Base-by-base conservation (phyloP, 768 basidiomycete genomes). In the Boletus sp. region DNA sequence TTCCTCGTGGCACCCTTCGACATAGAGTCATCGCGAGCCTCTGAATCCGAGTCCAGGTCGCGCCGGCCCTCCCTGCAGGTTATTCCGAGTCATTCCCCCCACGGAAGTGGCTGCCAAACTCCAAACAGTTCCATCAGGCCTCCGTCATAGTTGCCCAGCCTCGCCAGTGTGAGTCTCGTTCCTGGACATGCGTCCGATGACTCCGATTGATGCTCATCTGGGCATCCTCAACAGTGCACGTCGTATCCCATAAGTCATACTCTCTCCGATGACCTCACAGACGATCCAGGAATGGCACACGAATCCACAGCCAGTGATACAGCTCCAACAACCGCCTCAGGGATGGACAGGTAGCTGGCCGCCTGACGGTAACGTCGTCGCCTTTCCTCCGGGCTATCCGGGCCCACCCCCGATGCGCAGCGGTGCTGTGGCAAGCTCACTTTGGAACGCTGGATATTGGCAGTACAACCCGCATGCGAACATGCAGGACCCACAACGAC, bases 321-420 rank as follows among this genome's bases (percentile, higher is more conserved):
- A 73, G 12, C 69, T 63, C 7, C 51, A 40, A 7, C 54, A 52
- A 6, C 66, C 65, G 1, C 67, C 71, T 1, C 66, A 66, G 17
- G 74, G 74, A n/a, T 77, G 76, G 75, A 52, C 65, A 7, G 75
- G 73, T n/a, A 61, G 64, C 30, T 76, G 76, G 76, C 75, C 75
- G 0, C 73, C 76, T 5, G 57, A 66, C 4, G 50, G 52, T 15
- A 64, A 67, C 15, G 62, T 66, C 15, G 62, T 66, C 8, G 45
- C 60, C 10, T 66, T 74, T 40, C 76, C 75, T 12, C 67, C 71
- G 12, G 68, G 67, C 30, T 77, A 71, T 54, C 74, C 75, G 35
- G 74, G 72, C 5, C 79, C 82, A 8, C 83, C 86, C n/a, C 86
- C 86, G 15, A 74, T 78, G 17, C 85, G 85, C 6, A 58, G 77